Percentiles rank a stretch among this genome's conserved stretches.
These are phyloP conservation scores for Ogataea chonburiensis DNA, from an alignment of 805 yeast genomes.

Conservation along the genomic window DNA sequence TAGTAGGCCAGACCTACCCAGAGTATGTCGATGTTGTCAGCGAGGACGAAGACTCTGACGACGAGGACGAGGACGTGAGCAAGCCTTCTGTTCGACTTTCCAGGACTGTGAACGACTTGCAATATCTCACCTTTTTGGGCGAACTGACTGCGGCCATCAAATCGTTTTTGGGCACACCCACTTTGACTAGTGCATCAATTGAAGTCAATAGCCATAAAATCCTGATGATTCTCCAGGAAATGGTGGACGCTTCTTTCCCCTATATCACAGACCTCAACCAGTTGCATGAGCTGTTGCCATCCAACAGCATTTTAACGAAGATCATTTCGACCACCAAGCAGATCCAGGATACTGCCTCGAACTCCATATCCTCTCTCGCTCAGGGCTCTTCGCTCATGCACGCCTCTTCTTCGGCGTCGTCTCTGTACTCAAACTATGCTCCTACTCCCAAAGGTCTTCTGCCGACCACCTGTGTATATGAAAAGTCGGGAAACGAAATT, in stretches of 20 bases:
- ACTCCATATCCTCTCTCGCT: conserved; percentile 29
- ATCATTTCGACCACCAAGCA: conserved; percentile 44
- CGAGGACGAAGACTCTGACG: conserved; percentile 29
- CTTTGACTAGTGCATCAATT: conserved; percentile 56
- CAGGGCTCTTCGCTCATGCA: conserved; percentile 26
- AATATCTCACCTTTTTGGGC: conserved; percentile 42
- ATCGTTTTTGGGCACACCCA: conserved; percentile 43
- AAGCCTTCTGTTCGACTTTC: conserved; percentile 12
- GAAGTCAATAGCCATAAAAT: conserved; percentile 70
- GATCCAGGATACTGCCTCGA: conserved; percentile 33
- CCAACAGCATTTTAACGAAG: conserved; percentile 52
- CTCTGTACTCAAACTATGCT: conserved; percentile 14
- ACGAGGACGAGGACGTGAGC: conserved; percentile 23
- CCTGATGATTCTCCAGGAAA: conserved; percentile 67
- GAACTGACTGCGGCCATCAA: conserved; percentile 40
- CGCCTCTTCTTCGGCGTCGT: conserved; percentile 16
- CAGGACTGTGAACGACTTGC: conserved; percentile 39
- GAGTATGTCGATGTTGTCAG: conserved; percentile 27
- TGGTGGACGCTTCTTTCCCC: conserved; percentile 78
- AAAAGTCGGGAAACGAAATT: conserved; percentile 37
- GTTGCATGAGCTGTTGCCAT: conserved; percentile 68
- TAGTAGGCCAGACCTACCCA: conserved; percentile 17
- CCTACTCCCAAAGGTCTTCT: conserved; percentile 13
- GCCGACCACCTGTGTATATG: conserved; percentile 25
- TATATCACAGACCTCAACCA: conserved; percentile 68